These are phyloP conservation scores for Fusarium sarcochroum DNA, from an alignment of 2,329 filamentous ascomycete genomes.

Conservation along the genomic window DNA sequence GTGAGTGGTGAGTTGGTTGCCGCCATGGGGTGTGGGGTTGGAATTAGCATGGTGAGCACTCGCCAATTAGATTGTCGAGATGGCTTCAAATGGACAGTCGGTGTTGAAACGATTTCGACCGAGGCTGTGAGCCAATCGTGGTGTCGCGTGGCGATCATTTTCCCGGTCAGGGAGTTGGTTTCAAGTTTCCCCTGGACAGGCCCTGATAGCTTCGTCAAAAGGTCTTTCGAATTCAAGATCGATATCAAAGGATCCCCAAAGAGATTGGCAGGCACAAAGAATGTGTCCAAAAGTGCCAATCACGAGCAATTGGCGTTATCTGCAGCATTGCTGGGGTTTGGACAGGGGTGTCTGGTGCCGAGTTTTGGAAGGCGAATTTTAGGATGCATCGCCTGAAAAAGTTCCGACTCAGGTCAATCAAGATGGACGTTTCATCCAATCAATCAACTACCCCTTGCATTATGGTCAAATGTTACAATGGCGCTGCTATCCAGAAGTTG, in stretches of 20 bases:
- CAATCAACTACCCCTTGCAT: background rate
- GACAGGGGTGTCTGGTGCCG: slow-evolving; percentile 12
- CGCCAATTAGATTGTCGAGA: slow-evolving; percentile 25
- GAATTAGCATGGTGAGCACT: slow-evolving; percentile 28
- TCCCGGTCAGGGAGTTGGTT: slow-evolving; percentile 34
- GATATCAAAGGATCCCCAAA: slow-evolving; percentile 3
- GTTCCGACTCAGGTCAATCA: slow-evolving; percentile 25
- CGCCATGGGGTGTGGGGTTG: slow-evolving; percentile 35
- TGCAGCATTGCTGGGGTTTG: background rate
- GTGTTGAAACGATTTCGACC: slow-evolving; percentile 31
- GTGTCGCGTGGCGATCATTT: slow-evolving; percentile 29
- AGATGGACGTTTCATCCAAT: too few species aligned
- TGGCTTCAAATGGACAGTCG: slow-evolving; percentile 9
- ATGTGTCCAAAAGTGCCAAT: slow-evolving; percentile 36
- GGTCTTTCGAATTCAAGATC: slow-evolving; percentile 3
- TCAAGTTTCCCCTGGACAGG: slow-evolving; percentile 30
- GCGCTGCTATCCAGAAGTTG: too few species aligned
- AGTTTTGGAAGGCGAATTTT: slow-evolving; percentile 19
- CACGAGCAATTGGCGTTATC: slow-evolving; percentile 17
- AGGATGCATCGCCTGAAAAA: slow-evolving; percentile 17
- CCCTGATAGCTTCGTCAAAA: slow-evolving; percentile 29
- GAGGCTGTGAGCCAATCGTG: slow-evolving; percentile 20
- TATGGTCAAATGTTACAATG: background rate
- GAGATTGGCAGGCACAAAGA: background rate
- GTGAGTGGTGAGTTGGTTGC: slow-evolving; percentile 37